Percentiles rank a stretch among this genome's conserved stretches.
Evolutionary conservation across 1,284 basidiomycete species (phyloP).

Genomic region (Puccinia triticina): DNA sequence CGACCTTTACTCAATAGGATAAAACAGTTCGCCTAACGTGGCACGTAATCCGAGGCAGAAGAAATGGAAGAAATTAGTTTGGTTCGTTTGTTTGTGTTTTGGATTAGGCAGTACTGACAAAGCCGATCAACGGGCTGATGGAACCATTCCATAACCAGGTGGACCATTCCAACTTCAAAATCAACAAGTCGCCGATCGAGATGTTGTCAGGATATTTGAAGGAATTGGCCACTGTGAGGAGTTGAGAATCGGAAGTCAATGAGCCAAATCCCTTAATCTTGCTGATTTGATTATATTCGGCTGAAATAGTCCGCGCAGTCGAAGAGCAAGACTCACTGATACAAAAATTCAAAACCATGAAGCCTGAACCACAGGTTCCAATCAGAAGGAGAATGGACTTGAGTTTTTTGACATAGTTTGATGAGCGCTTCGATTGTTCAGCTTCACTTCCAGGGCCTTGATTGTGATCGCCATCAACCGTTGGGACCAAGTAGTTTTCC

Average conservation of each 20-base stretch:
- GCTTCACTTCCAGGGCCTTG: not conserved
- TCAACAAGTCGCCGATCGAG: constrained; percentile 18
- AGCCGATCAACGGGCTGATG: constrained; percentile 1
- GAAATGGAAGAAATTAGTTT: not conserved
- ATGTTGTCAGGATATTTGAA: constrained; percentile 22
- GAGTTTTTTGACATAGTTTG: not conserved
- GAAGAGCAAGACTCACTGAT: not conserved
- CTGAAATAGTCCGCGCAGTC: not conserved
- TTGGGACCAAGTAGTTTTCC: not conserved
- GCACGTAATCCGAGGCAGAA: not conserved
- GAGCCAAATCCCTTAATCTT: not conserved
- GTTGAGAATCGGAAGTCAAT: not conserved
- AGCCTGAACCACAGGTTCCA: not conserved
- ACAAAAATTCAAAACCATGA: constrained; percentile 23
- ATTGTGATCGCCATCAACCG: not conserved
- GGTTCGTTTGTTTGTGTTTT: not conserved
- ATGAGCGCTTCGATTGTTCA: not conserved
- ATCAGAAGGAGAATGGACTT: not conserved
- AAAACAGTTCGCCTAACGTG: not conserved
- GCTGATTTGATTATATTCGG: not conserved
- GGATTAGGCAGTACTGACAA: not conserved
- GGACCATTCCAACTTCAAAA: constrained; percentile 23
- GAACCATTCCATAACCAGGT: constrained; percentile 26
- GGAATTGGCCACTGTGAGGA: not conserved
- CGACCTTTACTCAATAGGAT: not conserved